phyloP scores from a whole-genome alignment of 2,329 filamentous ascomycete genomes.

The Talaromyces marneffei region DNA sequence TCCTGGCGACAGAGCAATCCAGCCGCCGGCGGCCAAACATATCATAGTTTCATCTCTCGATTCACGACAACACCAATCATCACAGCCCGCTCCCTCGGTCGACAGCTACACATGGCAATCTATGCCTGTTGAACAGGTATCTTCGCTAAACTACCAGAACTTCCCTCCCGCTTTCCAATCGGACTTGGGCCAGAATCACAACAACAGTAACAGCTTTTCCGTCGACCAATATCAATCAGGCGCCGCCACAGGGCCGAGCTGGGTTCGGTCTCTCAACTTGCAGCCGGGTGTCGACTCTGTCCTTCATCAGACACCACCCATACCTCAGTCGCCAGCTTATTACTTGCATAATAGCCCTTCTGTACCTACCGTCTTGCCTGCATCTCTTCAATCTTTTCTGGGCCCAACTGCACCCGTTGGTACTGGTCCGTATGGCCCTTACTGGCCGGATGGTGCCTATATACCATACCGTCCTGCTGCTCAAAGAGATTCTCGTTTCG shows the following conservation, averaged over 20 bases:
- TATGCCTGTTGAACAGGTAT: constrained; percentile 24
- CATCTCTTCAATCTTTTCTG: constrained; percentile 49
- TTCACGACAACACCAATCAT: constrained; percentile 27
- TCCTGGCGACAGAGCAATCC: constrained; percentile 63
- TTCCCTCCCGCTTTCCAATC: constrained; percentile 37
- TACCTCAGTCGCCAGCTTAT: constrained; percentile 36
- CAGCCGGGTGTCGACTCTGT: constrained; percentile 55
- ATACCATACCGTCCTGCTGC: constrained; percentile 56
- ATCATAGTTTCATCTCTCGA: constrained; percentile 63
- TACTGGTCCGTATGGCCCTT: constrained; percentile 54
- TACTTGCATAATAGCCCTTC: constrained; percentile 45
- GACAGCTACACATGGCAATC: constrained; percentile 28
- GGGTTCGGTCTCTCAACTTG: constrained; percentile 41
- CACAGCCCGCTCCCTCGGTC: constrained; percentile 27
- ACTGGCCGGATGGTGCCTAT: constrained; percentile 59
- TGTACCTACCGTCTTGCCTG: constrained; percentile 55
- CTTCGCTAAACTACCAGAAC: constrained; percentile 29
- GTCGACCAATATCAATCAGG: constrained; percentile 28
- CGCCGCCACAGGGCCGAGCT: constrained; percentile 33
- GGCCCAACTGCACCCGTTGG: constrained; percentile 55
- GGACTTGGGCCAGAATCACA: constrained; percentile 20
- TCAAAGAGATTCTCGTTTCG: constrained; percentile 48
- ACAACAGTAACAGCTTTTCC: constrained; percentile 20
- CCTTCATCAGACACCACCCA: constrained; percentile 51
- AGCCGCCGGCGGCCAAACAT: constrained; percentile 75